These are phyloP conservation scores for Aspergillus ochraceoroseus DNA, from an alignment of 2,329 filamentous ascomycete species.

Conservation along the genomic window DNA sequence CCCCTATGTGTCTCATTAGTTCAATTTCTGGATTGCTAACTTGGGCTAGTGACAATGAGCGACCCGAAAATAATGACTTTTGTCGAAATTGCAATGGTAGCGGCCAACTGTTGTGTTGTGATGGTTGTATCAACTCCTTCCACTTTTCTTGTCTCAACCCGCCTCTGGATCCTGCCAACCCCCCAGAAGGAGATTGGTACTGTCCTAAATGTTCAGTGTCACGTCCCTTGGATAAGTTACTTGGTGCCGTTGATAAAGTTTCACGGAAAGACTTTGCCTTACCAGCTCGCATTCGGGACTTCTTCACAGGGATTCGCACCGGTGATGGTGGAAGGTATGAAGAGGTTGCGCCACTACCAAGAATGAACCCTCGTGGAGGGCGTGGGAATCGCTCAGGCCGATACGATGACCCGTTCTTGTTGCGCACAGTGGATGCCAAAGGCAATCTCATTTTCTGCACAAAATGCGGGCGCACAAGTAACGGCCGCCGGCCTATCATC, in stretches of 20 bases:
- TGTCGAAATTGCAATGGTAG: slow-evolving; percentile 81
- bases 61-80: slow-evolving; percentile 74
- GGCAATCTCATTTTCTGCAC: slow-evolving; percentile 73
- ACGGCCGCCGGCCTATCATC: slow-evolving; percentile 66
- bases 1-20: neutral
- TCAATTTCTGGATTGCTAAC: slow-evolving; percentile 13
- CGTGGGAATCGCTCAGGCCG: slow-evolving; percentile 20
- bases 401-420: slow-evolving; percentile 30
- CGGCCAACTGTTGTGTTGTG: slow-evolving; percentile 86
- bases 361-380: slow-evolving; percentile 21
- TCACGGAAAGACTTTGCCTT: slow-evolving; percentile 70
- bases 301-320: slow-evolving; percentile 74
- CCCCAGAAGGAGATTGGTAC: slow-evolving; percentile 72
- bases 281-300: slow-evolving; percentile 64
- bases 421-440: slow-evolving; percentile 63
- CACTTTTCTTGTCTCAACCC: slow-evolving; percentile 87
- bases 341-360: slow-evolving; percentile 50
- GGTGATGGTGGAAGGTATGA: slow-evolving; percentile 76
- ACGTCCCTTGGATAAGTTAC: slow-evolving; percentile 59
- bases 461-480: slow-evolving; percentile 63
- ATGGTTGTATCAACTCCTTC: slow-evolving; percentile 84
- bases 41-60: slow-evolving; percentile 20
- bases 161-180: slow-evolving; percentile 58
- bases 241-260: slow-evolving; percentile 61
- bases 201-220: slow-evolving; percentile 60